Conservation (phyloP, 371 early-diverging fungal species). For the Massospora cicadina region DNA sequence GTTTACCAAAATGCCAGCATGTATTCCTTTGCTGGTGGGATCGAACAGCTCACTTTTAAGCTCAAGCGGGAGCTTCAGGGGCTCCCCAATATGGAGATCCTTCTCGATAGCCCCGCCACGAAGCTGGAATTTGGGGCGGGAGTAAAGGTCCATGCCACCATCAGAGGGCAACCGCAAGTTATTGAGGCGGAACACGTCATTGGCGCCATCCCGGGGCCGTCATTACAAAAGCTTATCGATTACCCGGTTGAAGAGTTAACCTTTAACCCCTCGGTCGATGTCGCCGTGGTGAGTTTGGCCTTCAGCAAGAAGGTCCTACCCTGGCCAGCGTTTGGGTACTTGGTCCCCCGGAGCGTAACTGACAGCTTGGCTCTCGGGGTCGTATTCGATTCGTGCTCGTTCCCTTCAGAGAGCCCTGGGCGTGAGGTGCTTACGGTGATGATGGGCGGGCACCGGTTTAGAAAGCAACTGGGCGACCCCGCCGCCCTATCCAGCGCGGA, state of each 20-base stretch:
- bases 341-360: constrained; percentile 46
- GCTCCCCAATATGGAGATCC: neutral
- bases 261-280: constrained; percentile 50
- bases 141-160: neutral
- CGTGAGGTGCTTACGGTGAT: constrained; percentile 50
- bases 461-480: neutral
- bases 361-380: constrained; percentile 50
- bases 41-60: constrained; percentile 44
- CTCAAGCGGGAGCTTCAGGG: constrained; percentile 26
- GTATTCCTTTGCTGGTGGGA: constrained; percentile 60
- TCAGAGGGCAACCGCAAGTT: neutral
- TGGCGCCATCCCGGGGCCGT: neutral
- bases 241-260: constrained; percentile 11
- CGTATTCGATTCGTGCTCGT: constrained; percentile 74
- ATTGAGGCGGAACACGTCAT: neutral
- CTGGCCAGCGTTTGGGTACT: constrained; percentile 74
- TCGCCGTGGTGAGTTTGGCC: constrained; percentile 76
- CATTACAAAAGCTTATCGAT: neutral
- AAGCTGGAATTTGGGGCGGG: neutral
- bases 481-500: constrained; percentile 8
- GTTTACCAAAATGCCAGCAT: constrained; percentile 44
- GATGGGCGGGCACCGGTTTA: constrained; percentile 76
- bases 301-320: constrained; percentile 30
- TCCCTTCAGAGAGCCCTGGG: constrained; percentile 22
- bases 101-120: neutral